phyloP scores from a whole-genome alignment of 768 basidiomycete genomes.

The Tylopilus balloui region DNA sequence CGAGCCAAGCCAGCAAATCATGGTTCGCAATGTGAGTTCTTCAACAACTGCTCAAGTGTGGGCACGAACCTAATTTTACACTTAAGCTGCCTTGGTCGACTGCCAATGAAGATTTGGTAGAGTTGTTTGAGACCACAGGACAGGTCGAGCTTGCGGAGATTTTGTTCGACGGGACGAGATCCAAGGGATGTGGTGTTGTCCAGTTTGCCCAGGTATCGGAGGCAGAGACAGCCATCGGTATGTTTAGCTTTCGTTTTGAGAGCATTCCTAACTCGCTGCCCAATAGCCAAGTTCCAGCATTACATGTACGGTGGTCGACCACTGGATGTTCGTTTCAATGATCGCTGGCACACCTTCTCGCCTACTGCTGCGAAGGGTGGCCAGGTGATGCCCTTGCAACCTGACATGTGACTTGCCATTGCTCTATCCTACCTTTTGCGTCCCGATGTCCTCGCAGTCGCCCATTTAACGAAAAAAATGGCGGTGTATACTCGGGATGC shows the following conservation, averaged over 20 bases:
- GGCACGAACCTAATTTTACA: not conserved
- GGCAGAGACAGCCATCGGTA: constrained; percentile 92
- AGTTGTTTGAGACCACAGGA: constrained; percentile 96
- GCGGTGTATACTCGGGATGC: not conserved
- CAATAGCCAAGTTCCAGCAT: constrained; percentile 83
- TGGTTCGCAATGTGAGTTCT: constrained; percentile 91
- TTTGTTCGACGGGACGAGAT: constrained; percentile 85
- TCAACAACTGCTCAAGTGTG: not conserved
- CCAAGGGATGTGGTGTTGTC: constrained; percentile 93
- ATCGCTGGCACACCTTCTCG: constrained; percentile 92
- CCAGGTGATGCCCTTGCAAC: constrained; percentile 61
- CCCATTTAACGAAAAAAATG: not conserved
- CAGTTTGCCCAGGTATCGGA: constrained; percentile 86
- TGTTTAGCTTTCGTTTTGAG: not conserved
- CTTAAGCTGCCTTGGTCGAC: constrained; percentile 95
- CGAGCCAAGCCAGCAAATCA: constrained; percentile 94
- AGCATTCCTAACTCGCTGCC: not conserved
- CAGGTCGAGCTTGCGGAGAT: constrained; percentile 95
- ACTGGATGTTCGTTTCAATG: constrained; percentile 89
- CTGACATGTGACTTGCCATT: constrained; percentile 37
- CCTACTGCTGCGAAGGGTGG: constrained; percentile 87
- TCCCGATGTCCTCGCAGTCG: not conserved
- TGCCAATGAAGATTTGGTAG: constrained; percentile 96
- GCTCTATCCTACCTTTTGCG: not conserved
- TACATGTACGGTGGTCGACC: constrained; percentile 95